Conservation (phyloP, 345 rosid genomes). For the Microcos paniculata region DNA sequence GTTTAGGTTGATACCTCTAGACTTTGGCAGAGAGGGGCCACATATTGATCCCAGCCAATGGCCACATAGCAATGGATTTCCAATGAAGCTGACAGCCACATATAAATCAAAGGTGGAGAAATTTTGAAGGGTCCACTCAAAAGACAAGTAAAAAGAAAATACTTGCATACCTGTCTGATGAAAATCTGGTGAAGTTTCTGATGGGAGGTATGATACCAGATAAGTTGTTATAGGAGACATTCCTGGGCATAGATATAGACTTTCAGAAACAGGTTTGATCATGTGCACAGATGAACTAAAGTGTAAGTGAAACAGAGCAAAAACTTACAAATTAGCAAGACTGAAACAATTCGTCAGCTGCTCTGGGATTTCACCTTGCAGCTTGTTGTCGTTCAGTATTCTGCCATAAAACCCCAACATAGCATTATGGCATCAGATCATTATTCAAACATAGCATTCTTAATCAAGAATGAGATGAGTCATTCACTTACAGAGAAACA, state of each 20-base stretch:
- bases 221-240: conserved; percentile 83
- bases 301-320: background rate
- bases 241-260: conserved; percentile 37
- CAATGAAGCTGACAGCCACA: conserved; percentile 52
- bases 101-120: background rate
- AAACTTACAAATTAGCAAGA: conserved; percentile 57
- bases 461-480: background rate
- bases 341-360: conserved; percentile 83
- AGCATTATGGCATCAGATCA: background rate
- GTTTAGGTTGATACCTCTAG: conserved; percentile 42
- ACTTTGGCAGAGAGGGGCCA: conserved; percentile 44
- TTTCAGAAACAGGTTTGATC: background rate
- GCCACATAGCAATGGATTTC: conserved; percentile 82
- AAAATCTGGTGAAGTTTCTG: conserved; percentile 67
- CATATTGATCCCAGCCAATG: conserved; percentile 83
- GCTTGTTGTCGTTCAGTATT: conserved; percentile 65
- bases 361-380: conserved; percentile 79
- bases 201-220: conserved; percentile 65
- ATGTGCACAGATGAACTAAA: background rate
- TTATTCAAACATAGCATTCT: background rate
- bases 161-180: conserved; percentile 54
- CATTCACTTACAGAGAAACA: conserved; percentile 60
- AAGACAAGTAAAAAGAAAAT: background rate
- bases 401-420: conserved; percentile 33
- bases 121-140: background rate